A percentile compares a stretch with the other conserved stretches of the same genome.
These are phyloP conservation scores for Casaregolazyma lundiana DNA, from an alignment of 1,139 yeast species.

Conservation along the genomic window DNA sequence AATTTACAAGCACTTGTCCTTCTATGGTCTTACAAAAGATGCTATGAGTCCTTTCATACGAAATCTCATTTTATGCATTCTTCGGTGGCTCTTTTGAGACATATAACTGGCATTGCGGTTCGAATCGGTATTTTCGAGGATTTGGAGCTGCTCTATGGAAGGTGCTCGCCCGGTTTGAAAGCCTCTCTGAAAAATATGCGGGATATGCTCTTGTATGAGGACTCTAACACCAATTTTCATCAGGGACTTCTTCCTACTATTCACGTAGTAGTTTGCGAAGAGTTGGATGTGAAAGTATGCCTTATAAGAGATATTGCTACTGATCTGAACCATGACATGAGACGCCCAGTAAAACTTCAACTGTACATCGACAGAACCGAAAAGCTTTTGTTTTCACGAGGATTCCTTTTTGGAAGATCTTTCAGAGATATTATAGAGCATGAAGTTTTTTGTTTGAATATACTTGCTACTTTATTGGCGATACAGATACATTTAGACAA, in stretches of 20 bases:
- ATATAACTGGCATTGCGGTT: neutral
- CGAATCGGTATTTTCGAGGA: constrained; percentile 1
- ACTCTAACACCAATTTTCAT: constrained; percentile 1
- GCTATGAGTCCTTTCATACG: neutral
- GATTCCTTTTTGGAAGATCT: neutral
- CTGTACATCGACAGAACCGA: neutral
- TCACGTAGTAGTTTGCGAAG: too few relatives aligned
- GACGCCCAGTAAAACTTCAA: neutral
- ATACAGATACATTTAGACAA: constrained; percentile 1
- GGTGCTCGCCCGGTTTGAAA: neutral
- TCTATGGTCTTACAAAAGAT: constrained; percentile 1
- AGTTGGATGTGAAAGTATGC: too few relatives aligned
- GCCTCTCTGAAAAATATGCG: constrained; percentile 2
- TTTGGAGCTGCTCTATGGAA: neutral
- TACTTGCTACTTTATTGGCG: neutral
- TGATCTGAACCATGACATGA: neutral
- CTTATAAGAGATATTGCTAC: neutral
- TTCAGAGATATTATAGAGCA: constrained; percentile 1
- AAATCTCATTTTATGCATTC: neutral
- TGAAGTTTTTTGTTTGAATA: constrained; percentile 4
- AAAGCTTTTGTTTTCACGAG: neutral
- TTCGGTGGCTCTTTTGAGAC: neutral
- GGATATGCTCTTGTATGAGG: neutral
- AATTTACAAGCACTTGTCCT: neutral
- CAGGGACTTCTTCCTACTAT: neutral